A percentile compares a stretch with the other conserved stretches of the same genome.
These are phyloP conservation scores for Venturia pyrina DNA, from an alignment of 2,329 filamentous ascomycete species.

Conservation along the genomic window DNA sequence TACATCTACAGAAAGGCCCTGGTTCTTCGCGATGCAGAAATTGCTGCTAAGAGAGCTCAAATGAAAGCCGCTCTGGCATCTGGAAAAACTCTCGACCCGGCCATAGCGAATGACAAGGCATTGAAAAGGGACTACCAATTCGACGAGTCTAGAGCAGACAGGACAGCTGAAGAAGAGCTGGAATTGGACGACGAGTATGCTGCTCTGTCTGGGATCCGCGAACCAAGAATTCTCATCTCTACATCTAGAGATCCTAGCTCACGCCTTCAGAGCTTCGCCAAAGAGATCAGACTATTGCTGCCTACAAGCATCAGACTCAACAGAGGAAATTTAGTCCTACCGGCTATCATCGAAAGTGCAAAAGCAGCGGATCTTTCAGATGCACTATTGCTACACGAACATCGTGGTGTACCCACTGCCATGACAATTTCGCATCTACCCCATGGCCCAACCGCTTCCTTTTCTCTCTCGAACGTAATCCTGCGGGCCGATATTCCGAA, in stretches of 20 bases:
- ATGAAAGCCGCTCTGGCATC: slow-evolving; percentile 78
- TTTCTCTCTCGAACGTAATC: slow-evolving; percentile 86
- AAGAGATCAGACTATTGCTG: slow-evolving; percentile 75
- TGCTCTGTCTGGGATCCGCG: slow-evolving; percentile 80
- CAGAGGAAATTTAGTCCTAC: slow-evolving; percentile 79
- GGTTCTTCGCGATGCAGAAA: slow-evolving; percentile 81
- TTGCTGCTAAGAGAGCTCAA: slow-evolving; percentile 81
- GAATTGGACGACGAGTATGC: slow-evolving; percentile 85
- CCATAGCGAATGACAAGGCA: slow-evolving; percentile 75
- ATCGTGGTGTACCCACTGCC: slow-evolving; percentile 83
- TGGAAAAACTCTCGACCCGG: slow-evolving; percentile 73
- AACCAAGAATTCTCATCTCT: slow-evolving; percentile 80
- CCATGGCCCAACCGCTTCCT: slow-evolving; percentile 78
- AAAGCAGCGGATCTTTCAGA: slow-evolving; percentile 74
- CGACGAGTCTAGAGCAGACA: slow-evolving; percentile 69
- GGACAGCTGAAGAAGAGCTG: slow-evolving; percentile 56
- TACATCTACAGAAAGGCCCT: slow-evolving; percentile 80
- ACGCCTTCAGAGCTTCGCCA: slow-evolving; percentile 78
- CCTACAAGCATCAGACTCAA: slow-evolving; percentile 85
- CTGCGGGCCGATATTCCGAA: slow-evolving; percentile 89
- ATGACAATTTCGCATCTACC: slow-evolving; percentile 80
- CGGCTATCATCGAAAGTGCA: slow-evolving; percentile 74
- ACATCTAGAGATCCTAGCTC: slow-evolving; percentile 83
- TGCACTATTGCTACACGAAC: slow-evolving; percentile 80
- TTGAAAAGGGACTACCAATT: slow-evolving; percentile 86